These are phyloP conservation scores for Helianthus tuberosus DNA, from an alignment of 129 eudicot species.

Conservation along the genomic window DNA sequence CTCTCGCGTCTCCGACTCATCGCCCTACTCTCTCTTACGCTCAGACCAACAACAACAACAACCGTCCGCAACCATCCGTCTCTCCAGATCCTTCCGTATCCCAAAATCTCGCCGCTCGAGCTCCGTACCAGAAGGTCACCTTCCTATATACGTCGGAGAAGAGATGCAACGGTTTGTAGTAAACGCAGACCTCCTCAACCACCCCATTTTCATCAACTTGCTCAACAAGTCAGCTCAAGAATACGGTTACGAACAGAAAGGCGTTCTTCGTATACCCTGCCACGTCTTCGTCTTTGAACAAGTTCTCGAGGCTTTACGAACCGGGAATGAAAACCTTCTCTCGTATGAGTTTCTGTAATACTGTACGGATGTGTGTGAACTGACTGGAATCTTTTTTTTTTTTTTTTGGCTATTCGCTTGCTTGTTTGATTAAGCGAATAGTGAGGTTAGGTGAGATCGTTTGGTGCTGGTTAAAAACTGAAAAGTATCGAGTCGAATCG, in stretches of 20 bases:
- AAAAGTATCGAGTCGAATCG: slow-evolving; percentile 23
- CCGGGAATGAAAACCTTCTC: slow-evolving; percentile 38
- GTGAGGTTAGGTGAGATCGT: slow-evolving; percentile 28
- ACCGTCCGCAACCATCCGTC: slow-evolving; percentile 34
- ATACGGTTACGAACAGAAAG: slow-evolving; percentile 91
- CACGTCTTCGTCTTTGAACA: slow-evolving; percentile 70
- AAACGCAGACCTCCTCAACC: slow-evolving; percentile 73
- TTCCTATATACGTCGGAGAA: slow-evolving; percentile 93
- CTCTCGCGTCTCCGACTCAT: slow-evolving; percentile 81
- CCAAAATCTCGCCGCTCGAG: slow-evolving; percentile 31
- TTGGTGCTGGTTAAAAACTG: slow-evolving; percentile 23
- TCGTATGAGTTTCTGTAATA: slow-evolving; percentile 21
- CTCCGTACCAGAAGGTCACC: slow-evolving; percentile 76
- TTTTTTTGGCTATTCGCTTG: slow-evolving; percentile 7
- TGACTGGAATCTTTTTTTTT: neutral
- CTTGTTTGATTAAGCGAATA: slow-evolving; percentile 1
- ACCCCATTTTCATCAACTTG: slow-evolving; percentile 73
- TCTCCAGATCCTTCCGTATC: slow-evolving; percentile 34
- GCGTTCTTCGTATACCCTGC: slow-evolving; percentile 84
- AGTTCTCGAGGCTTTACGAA: slow-evolving; percentile 61
- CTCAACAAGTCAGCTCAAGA: slow-evolving; percentile 86
- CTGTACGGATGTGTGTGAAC: neutral
- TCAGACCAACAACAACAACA: slow-evolving; percentile 27
- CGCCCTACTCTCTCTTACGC: slow-evolving; percentile 64
- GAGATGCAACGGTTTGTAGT: slow-evolving; percentile 93